phyloP scores from a whole-genome alignment of 2,329 filamentous ascomycete species.

The Colletotrichum trifolii region DNA sequence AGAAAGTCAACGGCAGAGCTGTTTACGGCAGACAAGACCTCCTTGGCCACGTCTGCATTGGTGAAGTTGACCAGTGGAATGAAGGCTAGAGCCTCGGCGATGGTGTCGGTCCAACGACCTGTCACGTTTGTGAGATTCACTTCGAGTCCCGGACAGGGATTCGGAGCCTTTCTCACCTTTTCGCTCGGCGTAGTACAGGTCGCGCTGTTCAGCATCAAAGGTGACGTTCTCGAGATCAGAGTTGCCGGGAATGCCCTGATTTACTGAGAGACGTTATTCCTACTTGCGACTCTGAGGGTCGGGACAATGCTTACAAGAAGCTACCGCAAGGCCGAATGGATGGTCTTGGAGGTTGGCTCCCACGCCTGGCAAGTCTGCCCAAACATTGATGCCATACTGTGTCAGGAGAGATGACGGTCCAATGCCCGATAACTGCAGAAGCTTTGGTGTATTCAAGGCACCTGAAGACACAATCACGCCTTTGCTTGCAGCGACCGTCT shows the following conservation, averaged over 20 bases:
- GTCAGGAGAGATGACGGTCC: constrained; percentile 51
- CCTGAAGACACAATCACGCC: constrained; percentile 56
- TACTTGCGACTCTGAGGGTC: fast-evolving
- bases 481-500: constrained; percentile 36
- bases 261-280: background rate
- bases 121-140: background rate
- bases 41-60: constrained; percentile 6
- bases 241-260: constrained; percentile 7
- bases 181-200: constrained; percentile 43
- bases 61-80: constrained; percentile 43
- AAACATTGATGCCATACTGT: constrained; percentile 46
- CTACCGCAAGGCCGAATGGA: constrained; percentile 6
- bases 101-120: constrained; percentile 46
- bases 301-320: background rate
- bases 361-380: constrained; percentile 18
- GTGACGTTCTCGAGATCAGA: constrained; percentile 45
- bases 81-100: constrained; percentile 32
- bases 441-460: constrained; percentile 52
- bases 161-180: background rate
- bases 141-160: no score
- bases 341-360: constrained; percentile 34
- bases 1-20: constrained; percentile 46
- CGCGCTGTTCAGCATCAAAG: constrained; percentile 47
- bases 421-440: constrained; percentile 62
- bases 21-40: constrained; percentile 42